Evolutionary conservation across 2,329 filamentous ascomycete species (phyloP), one percentile per base, ranked within the genome.

Genomic region (Calonectria ilicicola): DNA sequence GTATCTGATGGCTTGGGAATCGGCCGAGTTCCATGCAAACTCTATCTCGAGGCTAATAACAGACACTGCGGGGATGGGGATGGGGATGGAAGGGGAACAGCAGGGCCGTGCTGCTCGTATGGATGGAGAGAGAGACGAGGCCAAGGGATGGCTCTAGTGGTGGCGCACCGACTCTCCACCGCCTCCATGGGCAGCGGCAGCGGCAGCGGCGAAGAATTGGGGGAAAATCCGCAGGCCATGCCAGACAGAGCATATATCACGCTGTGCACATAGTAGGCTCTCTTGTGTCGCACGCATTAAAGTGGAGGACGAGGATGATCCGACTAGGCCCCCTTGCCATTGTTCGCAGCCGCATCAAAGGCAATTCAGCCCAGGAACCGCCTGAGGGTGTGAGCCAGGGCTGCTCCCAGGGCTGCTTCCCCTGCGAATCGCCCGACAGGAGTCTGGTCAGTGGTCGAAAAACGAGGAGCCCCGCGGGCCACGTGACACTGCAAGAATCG

Each of bases 401-500:
- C 29, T 40, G 21, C 44, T 51, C 63, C 49, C 49, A 27, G 44
- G 44, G 42, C 29, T 40, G 21, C 44, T 51, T 46, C 46, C 26
- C 65, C 35, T 44, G 49, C 65, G 29, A 56, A 58, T 58, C 51
- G 35, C 58, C 49, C 44, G 35, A 38, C 70, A 70, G 62, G 58
- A 62, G 40, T 60, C 53, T 40, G 32, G n/a, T 60, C 42, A 51
- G 73, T 51, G 58, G 27, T 35, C 32, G 51, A 65, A 35, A 35
- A 35, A 35, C 32, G 32, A 72, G 67, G 67, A 80, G 78, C 81
- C 81, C 81, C 80, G 78, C 80, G 73, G 15, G 69, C 77, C 82
- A 84, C 82, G 82, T 84, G 82, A 84, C 40, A 23, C 77, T 72
- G 35, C 44, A 27, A 74, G 75, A 67, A 75, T 68, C 72, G 75